Evolutionary conservation across 2,329 filamentous ascomycete species (phyloP).

Genomic region (Catunica adiposa): DNA sequence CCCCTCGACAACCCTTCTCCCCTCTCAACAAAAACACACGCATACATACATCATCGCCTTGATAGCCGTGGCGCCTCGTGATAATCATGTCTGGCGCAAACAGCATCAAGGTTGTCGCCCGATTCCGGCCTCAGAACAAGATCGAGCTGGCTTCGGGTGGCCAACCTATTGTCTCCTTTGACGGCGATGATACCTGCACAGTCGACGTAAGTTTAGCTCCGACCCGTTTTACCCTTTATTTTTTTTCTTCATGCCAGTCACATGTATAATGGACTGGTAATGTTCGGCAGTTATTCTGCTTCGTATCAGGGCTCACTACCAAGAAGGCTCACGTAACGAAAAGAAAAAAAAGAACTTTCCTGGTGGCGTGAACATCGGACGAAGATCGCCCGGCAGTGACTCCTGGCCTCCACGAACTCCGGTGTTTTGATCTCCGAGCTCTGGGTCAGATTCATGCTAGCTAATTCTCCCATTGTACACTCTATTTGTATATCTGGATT

Average conservation of each 20-base stretch:
- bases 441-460: no score
- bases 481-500: no score
- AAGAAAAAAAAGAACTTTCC: not conserved
- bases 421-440: no score
- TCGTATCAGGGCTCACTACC: no score
- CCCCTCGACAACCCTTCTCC: conserved; percentile 1
- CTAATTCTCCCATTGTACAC: no score
- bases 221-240: not conserved
- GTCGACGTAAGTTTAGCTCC: conserved; percentile 49
- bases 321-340: not conserved
- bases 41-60: not conserved
- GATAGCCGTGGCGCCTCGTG: conserved; percentile 12
- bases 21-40: conserved; percentile 1
- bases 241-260: no score
- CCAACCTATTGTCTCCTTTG: conserved; percentile 79
- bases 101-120: conserved; percentile 80
- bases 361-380: not conserved
- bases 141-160: conserved; percentile 79
- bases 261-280: no score
- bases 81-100: conserved; percentile 39
- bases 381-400: not conserved
- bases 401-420: no score
- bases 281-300: no score
- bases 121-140: conserved; percentile 94
- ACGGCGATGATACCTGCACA: conserved; percentile 72